These are phyloP conservation scores for Dissoconium aciculare DNA, from an alignment of 2,329 filamentous ascomycete genomes.

Conservation along the genomic window DNA sequence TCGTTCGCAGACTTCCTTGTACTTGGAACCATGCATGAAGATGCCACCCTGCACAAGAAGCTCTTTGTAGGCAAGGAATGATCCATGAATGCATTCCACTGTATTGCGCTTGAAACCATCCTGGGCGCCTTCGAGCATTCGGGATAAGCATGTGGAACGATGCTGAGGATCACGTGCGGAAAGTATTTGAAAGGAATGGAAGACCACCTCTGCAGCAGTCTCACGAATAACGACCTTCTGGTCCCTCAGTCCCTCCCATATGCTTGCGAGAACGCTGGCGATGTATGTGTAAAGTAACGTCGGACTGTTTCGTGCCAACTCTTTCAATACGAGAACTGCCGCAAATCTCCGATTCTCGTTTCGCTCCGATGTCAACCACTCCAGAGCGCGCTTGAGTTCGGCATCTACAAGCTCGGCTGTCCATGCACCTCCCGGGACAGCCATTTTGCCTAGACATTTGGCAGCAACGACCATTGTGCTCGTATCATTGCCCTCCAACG, in stretches of 20 bases:
- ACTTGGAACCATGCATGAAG: slow-evolving; percentile 90
- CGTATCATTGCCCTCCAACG: slow-evolving; percentile 81
- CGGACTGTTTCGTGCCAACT: slow-evolving; percentile 81
- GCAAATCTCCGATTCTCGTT: slow-evolving; percentile 88
- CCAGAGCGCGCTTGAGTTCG: slow-evolving; percentile 87
- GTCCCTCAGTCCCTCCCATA: slow-evolving; percentile 89
- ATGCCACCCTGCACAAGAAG: slow-evolving; percentile 88
- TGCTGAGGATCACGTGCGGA: slow-evolving; percentile 79
- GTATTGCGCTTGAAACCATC: slow-evolving; percentile 65
- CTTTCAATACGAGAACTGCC: slow-evolving; percentile 76
- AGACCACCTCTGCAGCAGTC: slow-evolving; percentile 82
- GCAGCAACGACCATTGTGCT: slow-evolving; percentile 83
- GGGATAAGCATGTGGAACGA: slow-evolving; percentile 74
- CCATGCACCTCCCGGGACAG: slow-evolving; percentile 79
- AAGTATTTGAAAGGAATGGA: slow-evolving; percentile 91
- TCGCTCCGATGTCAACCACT: slow-evolving; percentile 91
- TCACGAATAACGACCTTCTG: slow-evolving; percentile 80
- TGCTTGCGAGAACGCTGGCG: slow-evolving; percentile 84
- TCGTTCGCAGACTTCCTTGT: slow-evolving; percentile 82
- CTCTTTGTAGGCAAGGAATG: slow-evolving; percentile 80
- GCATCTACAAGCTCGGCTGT: slow-evolving; percentile 94
- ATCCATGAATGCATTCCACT: slow-evolving; percentile 85
- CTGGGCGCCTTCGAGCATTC: slow-evolving; percentile 77
- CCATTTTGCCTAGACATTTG: slow-evolving; percentile 75
- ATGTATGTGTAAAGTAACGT: slow-evolving; percentile 94